Conservation (phyloP, 495 filamentous ascomycete genomes). For the Parathielavia appendiculata region DNA sequence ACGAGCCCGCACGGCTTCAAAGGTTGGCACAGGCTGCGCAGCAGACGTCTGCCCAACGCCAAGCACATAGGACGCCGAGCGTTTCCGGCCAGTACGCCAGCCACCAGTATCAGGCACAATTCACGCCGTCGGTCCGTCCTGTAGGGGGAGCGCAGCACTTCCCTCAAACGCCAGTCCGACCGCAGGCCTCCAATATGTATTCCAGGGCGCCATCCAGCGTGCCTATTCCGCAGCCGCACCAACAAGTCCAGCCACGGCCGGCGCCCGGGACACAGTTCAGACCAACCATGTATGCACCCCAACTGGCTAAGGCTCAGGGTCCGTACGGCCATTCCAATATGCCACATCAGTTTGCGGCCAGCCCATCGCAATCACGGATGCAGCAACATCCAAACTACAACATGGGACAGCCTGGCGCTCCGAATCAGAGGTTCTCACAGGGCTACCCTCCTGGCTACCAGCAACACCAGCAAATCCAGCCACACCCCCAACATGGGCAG, state of each 20-base stretch:
- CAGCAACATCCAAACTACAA: slow-evolving; percentile 28
- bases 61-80: slow-evolving; percentile 38
- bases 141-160: slow-evolving; percentile 41
- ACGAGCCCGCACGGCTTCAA: slow-evolving; percentile 51
- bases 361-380: slow-evolving; percentile 35
- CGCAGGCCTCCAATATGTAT: slow-evolving; percentile 32
- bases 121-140: slow-evolving; percentile 34
- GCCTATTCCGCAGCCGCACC: slow-evolving; percentile 31
- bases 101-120: slow-evolving; percentile 37
- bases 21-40: slow-evolving; percentile 33
- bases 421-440: slow-evolving; percentile 27
- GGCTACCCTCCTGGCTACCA: slow-evolving; percentile 29
- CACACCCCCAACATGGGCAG: slow-evolving; percentile 25
- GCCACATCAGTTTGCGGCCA: slow-evolving; percentile 34
- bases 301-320: slow-evolving; percentile 35
- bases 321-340: slow-evolving; percentile 39
- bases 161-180: slow-evolving; percentile 40
- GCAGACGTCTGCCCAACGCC: slow-evolving; percentile 32
- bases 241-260: slow-evolving; percentile 28
- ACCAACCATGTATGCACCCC: slow-evolving; percentile 32
- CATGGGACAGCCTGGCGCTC: slow-evolving; percentile 29
- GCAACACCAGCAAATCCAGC: slow-evolving; percentile 30
- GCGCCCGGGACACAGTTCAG: slow-evolving; percentile 34
- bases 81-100: slow-evolving; percentile 32
- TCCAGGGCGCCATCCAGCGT: slow-evolving; percentile 29